These are phyloP conservation scores for Fusarium hostae DNA, from an alignment of 2,329 filamentous ascomycete genomes.

Conservation along the genomic window DNA sequence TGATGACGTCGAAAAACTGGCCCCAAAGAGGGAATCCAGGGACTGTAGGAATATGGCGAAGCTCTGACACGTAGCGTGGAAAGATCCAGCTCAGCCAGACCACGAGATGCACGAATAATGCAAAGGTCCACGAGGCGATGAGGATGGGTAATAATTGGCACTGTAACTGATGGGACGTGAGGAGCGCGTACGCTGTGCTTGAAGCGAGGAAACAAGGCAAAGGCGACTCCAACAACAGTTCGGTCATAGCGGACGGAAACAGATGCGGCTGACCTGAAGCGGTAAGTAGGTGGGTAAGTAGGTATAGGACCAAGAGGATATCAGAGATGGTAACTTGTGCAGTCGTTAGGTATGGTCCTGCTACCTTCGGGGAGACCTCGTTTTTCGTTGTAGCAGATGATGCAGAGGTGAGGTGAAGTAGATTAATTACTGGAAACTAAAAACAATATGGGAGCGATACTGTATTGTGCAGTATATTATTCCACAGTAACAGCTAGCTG, in stretches of 20 bases:
- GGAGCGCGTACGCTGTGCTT: neutral
- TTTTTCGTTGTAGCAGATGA: too few species aligned
- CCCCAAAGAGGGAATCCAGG: neutral
- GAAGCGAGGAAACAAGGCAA: neutral
- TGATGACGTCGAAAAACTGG: neutral
- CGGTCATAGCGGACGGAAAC: neutral
- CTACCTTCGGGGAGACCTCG: too few species aligned
- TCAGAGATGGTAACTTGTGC: neutral
- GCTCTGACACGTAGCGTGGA: neutral
- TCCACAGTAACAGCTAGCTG: neutral
- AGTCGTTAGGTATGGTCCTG: neutral
- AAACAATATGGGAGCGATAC: neutral
- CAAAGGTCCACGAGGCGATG: neutral
- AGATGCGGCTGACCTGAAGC: neutral
- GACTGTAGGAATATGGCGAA: neutral
- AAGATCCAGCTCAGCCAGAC: neutral
- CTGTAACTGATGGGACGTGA: neutral
- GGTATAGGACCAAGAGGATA: neutral
- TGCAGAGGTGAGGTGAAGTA: neutral
- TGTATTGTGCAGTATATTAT: rapidly evolving
- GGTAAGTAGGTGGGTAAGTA: neutral
- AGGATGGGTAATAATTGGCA: neutral
- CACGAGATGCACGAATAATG: neutral
- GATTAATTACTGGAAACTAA: neutral
- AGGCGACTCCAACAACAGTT: neutral